A percentile compares a stretch with the other conserved stretches of the same genome.
Evolutionary conservation across 1,139 yeast species (phyloP).

Genomic region (Candida sp.): DNA sequence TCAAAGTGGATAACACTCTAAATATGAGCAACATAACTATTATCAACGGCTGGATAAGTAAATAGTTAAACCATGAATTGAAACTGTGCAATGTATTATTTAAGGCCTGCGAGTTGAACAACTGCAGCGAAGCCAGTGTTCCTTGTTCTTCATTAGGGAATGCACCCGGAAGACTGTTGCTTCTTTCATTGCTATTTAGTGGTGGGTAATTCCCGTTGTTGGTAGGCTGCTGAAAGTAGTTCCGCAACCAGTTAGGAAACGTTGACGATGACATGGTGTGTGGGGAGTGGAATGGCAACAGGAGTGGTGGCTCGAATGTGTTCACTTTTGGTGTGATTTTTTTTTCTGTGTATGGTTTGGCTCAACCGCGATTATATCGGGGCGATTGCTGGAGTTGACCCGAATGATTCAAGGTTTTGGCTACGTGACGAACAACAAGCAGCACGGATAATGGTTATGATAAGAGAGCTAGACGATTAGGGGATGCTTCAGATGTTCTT

Average conservation of each 20-base stretch:
- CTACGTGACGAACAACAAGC: too few species aligned
- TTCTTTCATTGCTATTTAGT: conserved; percentile 1
- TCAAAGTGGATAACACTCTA: conserved; percentile 26
- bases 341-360: background rate
- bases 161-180: conserved; percentile 8
- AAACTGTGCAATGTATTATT: conserved; percentile 4
- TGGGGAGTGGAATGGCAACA: background rate
- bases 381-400: too few species aligned
- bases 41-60: conserved; percentile 35
- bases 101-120: conserved; percentile 18
- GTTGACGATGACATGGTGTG: background rate
- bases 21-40: conserved; percentile 26
- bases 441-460: too few species aligned
- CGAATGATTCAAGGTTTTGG: too few species aligned
- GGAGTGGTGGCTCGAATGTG: background rate
- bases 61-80: conserved; percentile 19
- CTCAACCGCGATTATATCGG: too few species aligned
- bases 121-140: conserved; percentile 8
- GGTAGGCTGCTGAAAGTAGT: conserved; percentile 4
- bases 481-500: too few species aligned
- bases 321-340: background rate
- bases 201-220: background rate
- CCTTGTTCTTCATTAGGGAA: conserved; percentile 7
- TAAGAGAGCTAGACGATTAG: too few species aligned
- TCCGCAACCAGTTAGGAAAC: conserved; percentile 6